A percentile compares a stretch with the other conserved stretches of the same genome.
Conservation (phyloP, 2,329 filamentous ascomycete species). For the Aspergillus novofumigatus region DNA sequence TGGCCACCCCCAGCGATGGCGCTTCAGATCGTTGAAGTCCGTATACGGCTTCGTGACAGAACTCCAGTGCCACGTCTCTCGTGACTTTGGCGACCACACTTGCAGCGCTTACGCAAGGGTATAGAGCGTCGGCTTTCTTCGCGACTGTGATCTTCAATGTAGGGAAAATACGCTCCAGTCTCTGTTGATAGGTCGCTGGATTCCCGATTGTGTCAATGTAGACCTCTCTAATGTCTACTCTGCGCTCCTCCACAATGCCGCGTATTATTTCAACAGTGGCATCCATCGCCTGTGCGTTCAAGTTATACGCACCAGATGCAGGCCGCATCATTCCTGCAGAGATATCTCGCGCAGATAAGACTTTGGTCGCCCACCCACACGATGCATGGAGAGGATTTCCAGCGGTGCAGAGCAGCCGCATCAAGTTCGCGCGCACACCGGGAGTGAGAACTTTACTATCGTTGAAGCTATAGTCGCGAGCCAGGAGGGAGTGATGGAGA, state of each 20-base stretch:
- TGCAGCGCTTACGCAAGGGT: constrained; percentile 88
- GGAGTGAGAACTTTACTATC: constrained; percentile 91
- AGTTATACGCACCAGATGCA: constrained; percentile 63
- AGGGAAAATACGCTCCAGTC: constrained; percentile 79
- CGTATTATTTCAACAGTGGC: constrained; percentile 80
- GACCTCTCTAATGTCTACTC: constrained; percentile 81
- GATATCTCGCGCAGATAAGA: constrained; percentile 81
- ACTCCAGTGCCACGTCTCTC: constrained; percentile 80
- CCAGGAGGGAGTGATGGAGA: constrained; percentile 67
- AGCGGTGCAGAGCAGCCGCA: constrained; percentile 66
- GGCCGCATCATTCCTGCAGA: constrained; percentile 69
- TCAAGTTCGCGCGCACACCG: constrained; percentile 68
- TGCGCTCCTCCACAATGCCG: constrained; percentile 63
- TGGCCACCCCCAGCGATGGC: constrained; percentile 24
- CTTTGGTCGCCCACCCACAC: constrained; percentile 79
- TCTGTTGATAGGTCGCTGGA: constrained; percentile 77
- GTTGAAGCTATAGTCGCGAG: constrained; percentile 78
- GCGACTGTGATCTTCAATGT: constrained; percentile 69
- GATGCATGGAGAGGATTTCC: constrained; percentile 54
- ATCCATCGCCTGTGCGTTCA: constrained; percentile 94
- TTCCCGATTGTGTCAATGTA: constrained; percentile 93
- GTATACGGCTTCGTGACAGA: constrained; percentile 60
- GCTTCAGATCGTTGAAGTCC: constrained; percentile 26
- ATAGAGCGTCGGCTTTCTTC: constrained; percentile 89
- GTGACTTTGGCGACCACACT: constrained; percentile 96